phyloP scores from a whole-genome alignment of 2,329 filamentous ascomycete species.

The Alternaria sp. region DNA sequence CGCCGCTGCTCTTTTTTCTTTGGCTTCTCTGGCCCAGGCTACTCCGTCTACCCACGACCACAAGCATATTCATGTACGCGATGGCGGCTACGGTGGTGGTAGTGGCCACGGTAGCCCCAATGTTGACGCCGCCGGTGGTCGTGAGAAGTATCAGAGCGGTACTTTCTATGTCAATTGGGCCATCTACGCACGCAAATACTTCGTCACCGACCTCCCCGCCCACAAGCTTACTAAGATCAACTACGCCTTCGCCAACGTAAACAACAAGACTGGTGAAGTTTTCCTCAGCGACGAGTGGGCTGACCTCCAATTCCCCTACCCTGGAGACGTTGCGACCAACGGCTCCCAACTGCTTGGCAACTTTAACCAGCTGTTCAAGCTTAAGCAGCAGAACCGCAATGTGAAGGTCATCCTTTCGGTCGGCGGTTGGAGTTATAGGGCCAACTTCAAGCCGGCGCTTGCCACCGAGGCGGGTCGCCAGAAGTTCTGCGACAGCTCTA shows the following conservation, averaged over 20 bases:
- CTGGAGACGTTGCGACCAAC: slow-evolving; percentile 69
- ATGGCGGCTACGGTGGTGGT: slow-evolving; percentile 12
- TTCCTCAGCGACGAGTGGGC: slow-evolving; percentile 36
- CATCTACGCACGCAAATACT: slow-evolving; percentile 84
- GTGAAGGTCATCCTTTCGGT: slow-evolving; percentile 83
- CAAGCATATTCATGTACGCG: slow-evolving; percentile 12
- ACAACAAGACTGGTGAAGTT: slow-evolving; percentile 77
- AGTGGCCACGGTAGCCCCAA: slow-evolving; percentile 37
- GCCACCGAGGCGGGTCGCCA: slow-evolving; percentile 68
- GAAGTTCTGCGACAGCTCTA: slow-evolving; percentile 73
- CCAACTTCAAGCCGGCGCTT: slow-evolving; percentile 77
- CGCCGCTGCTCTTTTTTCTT: slow-evolving; percentile 30
- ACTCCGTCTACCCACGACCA: slow-evolving; percentile 18
- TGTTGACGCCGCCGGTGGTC: neutral
- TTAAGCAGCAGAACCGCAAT: slow-evolving; percentile 78
- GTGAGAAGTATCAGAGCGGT: slow-evolving; percentile 65
- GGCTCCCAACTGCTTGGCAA: slow-evolving; percentile 79
- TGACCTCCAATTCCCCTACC: slow-evolving; percentile 69
- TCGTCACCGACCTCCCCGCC: slow-evolving; percentile 80
- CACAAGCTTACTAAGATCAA: slow-evolving; percentile 87
- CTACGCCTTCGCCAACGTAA: slow-evolving; percentile 89
- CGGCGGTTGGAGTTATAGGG: slow-evolving; percentile 78
- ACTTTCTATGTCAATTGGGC: slow-evolving; percentile 78
- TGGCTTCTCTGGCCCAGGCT: slow-evolving; percentile 30
- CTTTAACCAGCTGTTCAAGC: slow-evolving; percentile 76